These are phyloP conservation scores for Penicillium chermesinum DNA, from an alignment of 495 filamentous ascomycete genomes.

Conservation along the genomic window DNA sequence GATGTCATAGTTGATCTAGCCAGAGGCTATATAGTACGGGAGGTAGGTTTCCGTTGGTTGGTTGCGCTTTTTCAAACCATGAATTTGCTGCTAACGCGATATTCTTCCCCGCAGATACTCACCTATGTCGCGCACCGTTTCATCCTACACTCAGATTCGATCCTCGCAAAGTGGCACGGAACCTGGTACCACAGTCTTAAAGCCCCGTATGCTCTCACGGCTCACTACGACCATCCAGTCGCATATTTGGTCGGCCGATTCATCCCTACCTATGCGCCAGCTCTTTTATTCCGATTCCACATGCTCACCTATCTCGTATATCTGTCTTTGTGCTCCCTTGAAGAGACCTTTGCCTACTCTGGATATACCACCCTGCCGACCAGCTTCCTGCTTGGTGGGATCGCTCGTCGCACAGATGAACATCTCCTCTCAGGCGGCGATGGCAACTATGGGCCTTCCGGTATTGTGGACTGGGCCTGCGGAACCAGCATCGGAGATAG, in stretches of 20 bases:
- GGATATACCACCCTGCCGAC: slow-evolving; percentile 73
- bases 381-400: slow-evolving; percentile 66
- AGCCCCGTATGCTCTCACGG: slow-evolving; percentile 61
- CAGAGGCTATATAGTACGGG: slow-evolving; percentile 49
- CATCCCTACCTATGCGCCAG: slow-evolving; percentile 69
- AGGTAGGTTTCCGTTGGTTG: slow-evolving; percentile 33
- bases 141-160: slow-evolving; percentile 49
- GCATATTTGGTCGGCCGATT: slow-evolving; percentile 64
- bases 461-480: slow-evolving; percentile 68
- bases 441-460: slow-evolving; percentile 76
- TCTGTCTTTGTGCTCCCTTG: slow-evolving; percentile 60
- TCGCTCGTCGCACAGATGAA: slow-evolving; percentile 62
- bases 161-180: slow-evolving; percentile 47
- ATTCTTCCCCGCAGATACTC: slow-evolving; percentile 41
- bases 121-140: slow-evolving; percentile 70
- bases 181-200: slow-evolving; percentile 60
- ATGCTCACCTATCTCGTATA: slow-evolving; percentile 75
- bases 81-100: slow-evolving; percentile 1
- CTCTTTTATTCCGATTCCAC: slow-evolving; percentile 61
- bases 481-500: slow-evolving; percentile 59
- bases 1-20: slow-evolving; percentile 37
- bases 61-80: background rate
- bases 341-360: slow-evolving; percentile 71
- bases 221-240: slow-evolving; percentile 78
- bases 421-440: slow-evolving; percentile 57